A percentile compares a stretch with the other conserved stretches of the same genome.
Conservation (phyloP, 2,329 filamentous ascomycete genomes). For the Alternaria panax region DNA sequence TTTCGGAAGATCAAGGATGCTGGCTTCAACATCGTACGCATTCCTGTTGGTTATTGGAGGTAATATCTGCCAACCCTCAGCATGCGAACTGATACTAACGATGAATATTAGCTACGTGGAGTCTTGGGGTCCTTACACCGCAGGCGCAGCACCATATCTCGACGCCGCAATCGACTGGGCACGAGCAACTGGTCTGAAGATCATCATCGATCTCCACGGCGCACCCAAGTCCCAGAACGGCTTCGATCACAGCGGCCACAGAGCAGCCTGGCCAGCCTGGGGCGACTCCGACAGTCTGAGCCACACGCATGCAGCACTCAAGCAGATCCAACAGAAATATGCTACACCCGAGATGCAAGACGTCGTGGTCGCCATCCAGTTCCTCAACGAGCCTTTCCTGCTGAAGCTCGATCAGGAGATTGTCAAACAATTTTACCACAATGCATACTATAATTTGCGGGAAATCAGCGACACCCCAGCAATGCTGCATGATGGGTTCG, state of each 20-base stretch:
- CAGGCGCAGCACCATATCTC: conserved; percentile 61
- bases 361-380: conserved; percentile 65
- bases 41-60: conserved; percentile 68
- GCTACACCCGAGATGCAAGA: conserved; percentile 60
- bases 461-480: conserved; percentile 57
- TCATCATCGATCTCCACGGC: conserved; percentile 66
- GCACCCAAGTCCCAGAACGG: conserved; percentile 63
- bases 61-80: conserved; percentile 34
- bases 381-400: conserved; percentile 64
- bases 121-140: conserved; percentile 57
- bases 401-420: conserved; percentile 55
- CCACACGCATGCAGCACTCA: conserved; percentile 64
- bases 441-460: conserved; percentile 60
- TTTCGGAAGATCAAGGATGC: conserved; percentile 63
- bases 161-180: conserved; percentile 66
- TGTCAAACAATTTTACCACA: conserved; percentile 63
- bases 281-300: conserved; percentile 57
- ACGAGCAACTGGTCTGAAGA: conserved; percentile 59
- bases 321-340: conserved; percentile 65
- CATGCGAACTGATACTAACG: neutral
- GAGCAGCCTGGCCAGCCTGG: conserved; percentile 53
- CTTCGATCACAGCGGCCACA: conserved; percentile 67
- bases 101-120: conserved; percentile 31
- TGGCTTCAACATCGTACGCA: conserved; percentile 66
- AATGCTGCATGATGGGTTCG: conserved; percentile 66